Evolutionary conservation across 2,329 filamentous ascomycete species (phyloP), one percentile per base, ranked within the genome.

Genomic region (Corinectria fuckeliana): DNA sequence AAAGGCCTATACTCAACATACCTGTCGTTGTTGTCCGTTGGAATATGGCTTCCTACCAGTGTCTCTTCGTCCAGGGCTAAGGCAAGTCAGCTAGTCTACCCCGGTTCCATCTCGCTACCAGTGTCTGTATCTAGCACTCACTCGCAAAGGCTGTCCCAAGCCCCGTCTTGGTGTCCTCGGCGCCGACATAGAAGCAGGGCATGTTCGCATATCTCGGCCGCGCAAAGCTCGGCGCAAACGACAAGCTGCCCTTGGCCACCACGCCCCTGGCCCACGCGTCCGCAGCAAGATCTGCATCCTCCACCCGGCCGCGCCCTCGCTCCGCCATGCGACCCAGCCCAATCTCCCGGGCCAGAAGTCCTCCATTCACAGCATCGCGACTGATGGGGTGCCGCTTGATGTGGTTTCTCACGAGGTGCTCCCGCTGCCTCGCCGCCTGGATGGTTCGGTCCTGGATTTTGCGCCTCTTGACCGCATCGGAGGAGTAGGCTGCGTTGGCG

Each of bases 381-480:
- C 63, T 58, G 4, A 80, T 68, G 4, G 51, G 61, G 11, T 77
- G 73, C 3, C 79, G 77, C 58, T 66, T 75, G 45, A 83, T 74
- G 16, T 80, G 78, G 14, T 70, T 64, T 60, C 70, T 74, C n/a
- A 75, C 64, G 8, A 76, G 61, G 11, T 72, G 53, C n/a, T 67
- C 65, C 38, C 75, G 71, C 5, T 64, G 65, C 13, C 67, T 61
- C 0, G 67, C 69, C 10, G 65, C 71, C 41, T 67, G 53, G 1
- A 69, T 69, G 5, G 72, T 71, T 20, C 73, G 73, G 32, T 82
- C 77, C 28, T 83, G 77, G 3, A 77, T 62, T 60, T 81, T 81
- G 51, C 85, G 85, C 63, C 79, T 80, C 74, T 85, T 88, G 56
- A 89, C 83, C 6, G 81, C 80, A 44, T 84, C 78, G n/a, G 79